Evolutionary conservation across 345 rosid genomes (phyloP).

Genomic region (Abelmoschus esculentus): DNA sequence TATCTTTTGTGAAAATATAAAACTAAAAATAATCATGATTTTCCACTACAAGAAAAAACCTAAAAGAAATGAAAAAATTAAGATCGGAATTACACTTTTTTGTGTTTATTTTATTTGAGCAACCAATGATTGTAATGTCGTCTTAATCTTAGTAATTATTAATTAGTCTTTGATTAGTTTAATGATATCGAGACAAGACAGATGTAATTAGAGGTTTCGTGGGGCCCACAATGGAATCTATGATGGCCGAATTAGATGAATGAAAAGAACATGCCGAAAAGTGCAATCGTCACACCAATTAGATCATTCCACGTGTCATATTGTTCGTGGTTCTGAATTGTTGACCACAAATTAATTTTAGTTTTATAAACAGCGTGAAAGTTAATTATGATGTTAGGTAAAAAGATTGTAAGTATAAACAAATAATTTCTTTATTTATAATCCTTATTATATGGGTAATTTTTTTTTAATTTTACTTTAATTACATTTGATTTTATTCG

Average conservation of each 20-base stretch:
- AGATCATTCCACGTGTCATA: constrained; percentile 13
- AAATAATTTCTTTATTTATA: too few relatives aligned
- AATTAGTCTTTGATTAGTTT: constrained; percentile 20
- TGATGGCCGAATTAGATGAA: constrained; percentile 16
- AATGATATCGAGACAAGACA: constrained; percentile 9
- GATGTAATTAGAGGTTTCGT: neutral
- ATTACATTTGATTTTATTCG: too few relatives aligned
- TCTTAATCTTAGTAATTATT: neutral
- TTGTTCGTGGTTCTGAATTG: constrained; percentile 9
- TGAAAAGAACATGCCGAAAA: constrained; percentile 6
- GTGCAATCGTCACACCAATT: constrained; percentile 8
- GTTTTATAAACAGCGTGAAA: neutral
- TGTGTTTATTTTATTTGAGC: neutral
- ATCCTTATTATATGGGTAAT: too few relatives aligned
- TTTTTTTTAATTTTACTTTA: too few relatives aligned
- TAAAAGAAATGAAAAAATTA: neutral
- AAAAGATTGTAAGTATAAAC: too few relatives aligned
- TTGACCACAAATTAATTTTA: constrained; percentile 11
- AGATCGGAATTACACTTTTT: constrained; percentile 18
- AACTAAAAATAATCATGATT: constrained; percentile 19
- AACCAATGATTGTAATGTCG: constrained; percentile 12
- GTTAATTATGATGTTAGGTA: too few relatives aligned
- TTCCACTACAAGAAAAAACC: constrained; percentile 21
- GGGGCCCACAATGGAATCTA: constrained; percentile 20
- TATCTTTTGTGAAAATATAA: too few relatives aligned